Percentiles rank a stretch among this genome's conserved stretches.
phyloP scores from a whole-genome alignment of 1,284 basidiomycete species.

The Tylopilus sp. region DNA sequence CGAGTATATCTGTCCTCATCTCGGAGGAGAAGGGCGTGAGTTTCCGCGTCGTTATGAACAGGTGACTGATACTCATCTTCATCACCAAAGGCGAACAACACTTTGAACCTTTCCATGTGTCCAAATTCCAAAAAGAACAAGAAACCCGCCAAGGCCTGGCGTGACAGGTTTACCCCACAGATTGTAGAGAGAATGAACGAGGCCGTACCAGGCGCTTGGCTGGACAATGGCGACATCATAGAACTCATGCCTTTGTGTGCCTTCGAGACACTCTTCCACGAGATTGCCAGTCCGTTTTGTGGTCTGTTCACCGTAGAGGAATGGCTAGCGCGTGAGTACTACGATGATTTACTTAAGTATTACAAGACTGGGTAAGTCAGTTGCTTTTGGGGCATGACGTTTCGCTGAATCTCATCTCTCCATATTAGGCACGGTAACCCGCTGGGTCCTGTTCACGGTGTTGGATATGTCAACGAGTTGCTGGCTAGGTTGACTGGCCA shows the following conservation, averaged over 20 bases:
- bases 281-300: slow-evolving; percentile 68
- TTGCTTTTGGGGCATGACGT: background rate
- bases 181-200: slow-evolving; percentile 64
- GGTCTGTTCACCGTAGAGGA: slow-evolving; percentile 59
- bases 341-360: slow-evolving; percentile 73
- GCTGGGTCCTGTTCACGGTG: slow-evolving; percentile 72
- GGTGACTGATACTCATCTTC: background rate
- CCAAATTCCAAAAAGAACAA: slow-evolving; percentile 53
- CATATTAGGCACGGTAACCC: slow-evolving; percentile 57
- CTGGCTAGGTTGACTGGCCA: slow-evolving; percentile 72
- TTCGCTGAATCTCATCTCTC: slow-evolving; percentile 3
- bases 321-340: slow-evolving; percentile 68
- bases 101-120: slow-evolving; percentile 71
- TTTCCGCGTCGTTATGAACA: background rate
- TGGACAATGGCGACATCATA: slow-evolving; percentile 56
- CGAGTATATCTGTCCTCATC: slow-evolving; percentile 53
- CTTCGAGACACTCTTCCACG: slow-evolving; percentile 69
- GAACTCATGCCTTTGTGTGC: slow-evolving; percentile 75
- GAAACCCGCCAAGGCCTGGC: slow-evolving; percentile 51
- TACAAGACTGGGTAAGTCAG: slow-evolving; percentile 63
- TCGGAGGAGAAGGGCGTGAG: slow-evolving; percentile 55
- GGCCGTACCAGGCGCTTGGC: slow-evolving; percentile 58
- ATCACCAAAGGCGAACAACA: slow-evolving; percentile 58
- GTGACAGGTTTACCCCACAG: slow-evolving; percentile 51
- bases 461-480: slow-evolving; percentile 85